Base-by-base conservation (phyloP, 1,139 yeast species). In the Diutina catenulata region DNA sequence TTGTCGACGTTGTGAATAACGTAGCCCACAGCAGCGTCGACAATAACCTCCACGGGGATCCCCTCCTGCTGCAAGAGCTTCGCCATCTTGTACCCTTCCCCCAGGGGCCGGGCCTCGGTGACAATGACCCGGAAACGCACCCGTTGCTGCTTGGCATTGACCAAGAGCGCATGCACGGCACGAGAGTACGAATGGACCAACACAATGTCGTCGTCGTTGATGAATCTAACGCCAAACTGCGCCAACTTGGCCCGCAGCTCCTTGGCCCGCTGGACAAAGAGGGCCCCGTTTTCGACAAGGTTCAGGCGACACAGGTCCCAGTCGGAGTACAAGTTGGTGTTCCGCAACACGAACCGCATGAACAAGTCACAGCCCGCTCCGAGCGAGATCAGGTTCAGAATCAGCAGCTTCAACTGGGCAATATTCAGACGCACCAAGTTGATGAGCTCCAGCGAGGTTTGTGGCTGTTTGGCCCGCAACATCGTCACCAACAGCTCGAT, bases 281-380 rank as follows among this genome's bases (percentile, higher is more conserved):
- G 62, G 52, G 87, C 86, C 3, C 98, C 98, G 56, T 93, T 93
- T 50, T 83, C 94, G 25, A 88, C 94, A 47, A 93, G 66, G 55
- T 87, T 93, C 47, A 71, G 74, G 50, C 79, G 77, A 56, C 96
- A 87, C n/a, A 91, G 76, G 51, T 91, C 98, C 94, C 97, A 93
- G 56, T 91, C 96, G 20, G 86, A 79, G 54, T 86, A 86, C 38
- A 84, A 66, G 57, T 87, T 87, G 33, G 93, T 81, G 59, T 88
- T 87, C 56, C 95, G 70, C 47, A 87, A 68, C 10, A 93, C 96
- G 51, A 91, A 93, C 48, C 98, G 68, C 74, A 86, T 83, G 57
- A 93, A 93, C 51, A 93, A 70, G 58, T 93, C 99, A 65, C 98
- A 91, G 15, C 99, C 99, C 0, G 99, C 99, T 24, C 93, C 77